Evolutionary conservation across 805 yeast species (phyloP).

Genomic region (Candida arabinofermentans): DNA sequence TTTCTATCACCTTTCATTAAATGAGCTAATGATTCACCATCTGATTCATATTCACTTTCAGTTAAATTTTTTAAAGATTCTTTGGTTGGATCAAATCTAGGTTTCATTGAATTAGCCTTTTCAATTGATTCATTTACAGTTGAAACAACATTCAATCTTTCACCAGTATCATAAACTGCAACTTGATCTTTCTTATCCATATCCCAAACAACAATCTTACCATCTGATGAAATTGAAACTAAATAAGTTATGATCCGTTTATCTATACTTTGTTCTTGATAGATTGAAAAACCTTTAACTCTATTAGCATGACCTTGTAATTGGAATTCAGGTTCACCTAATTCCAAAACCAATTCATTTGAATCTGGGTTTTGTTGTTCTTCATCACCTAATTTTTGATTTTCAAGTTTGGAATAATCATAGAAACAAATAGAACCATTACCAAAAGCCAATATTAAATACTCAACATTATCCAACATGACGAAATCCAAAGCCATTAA

Average conservation of each 20-base stretch:
- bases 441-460: constrained; percentile 61
- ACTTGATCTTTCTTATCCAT: constrained; percentile 64
- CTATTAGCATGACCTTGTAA: constrained; percentile 82
- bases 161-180: constrained; percentile 88
- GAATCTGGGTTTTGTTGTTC: constrained; percentile 24
- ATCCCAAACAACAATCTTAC: constrained; percentile 90
- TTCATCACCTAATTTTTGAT: constrained; percentile 22
- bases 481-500: constrained; percentile 66
- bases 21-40: constrained; percentile 61
- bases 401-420: constrained; percentile 32
- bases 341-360: constrained; percentile 18
- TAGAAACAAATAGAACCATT: constrained; percentile 68
- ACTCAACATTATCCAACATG: constrained; percentile 44
- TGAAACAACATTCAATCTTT: constrained; percentile 82
- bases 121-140: constrained; percentile 77
- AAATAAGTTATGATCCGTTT: constrained; percentile 41
- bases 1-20: constrained; percentile 48
- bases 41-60: constrained; percentile 74
- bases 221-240: constrained; percentile 88
- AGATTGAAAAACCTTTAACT: constrained; percentile 71
- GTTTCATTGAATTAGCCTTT: constrained; percentile 62
- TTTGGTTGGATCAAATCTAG: constrained; percentile 33
- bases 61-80: constrained; percentile 36
- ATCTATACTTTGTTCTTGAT: constrained; percentile 29
- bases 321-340: constrained; percentile 46